A percentile compares a stretch with the other conserved stretches of the same genome.
These are phyloP conservation scores for Pseudocohnilembus persalinus DNA, from an alignment of 169 alveolate species.

Conservation along the genomic window DNA sequence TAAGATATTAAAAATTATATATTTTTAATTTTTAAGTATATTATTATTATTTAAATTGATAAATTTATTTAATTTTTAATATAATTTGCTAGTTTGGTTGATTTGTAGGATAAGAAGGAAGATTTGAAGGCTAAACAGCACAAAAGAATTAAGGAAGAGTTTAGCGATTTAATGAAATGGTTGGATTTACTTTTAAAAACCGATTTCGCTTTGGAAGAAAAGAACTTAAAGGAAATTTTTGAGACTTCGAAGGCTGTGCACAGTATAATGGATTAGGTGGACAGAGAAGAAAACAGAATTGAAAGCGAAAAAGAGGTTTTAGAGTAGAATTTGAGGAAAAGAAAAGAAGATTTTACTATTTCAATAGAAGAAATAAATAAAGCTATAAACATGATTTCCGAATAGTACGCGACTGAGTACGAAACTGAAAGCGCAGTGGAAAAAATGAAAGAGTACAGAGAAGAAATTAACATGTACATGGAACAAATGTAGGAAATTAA, in stretches of 20 bases:
- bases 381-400: constrained; percentile 55
- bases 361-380: constrained; percentile 28
- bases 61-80: too few relatives aligned
- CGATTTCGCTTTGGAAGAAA: constrained; percentile 37
- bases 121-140: constrained; percentile 52
- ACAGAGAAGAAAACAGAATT: constrained; percentile 54
- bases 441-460: neutral
- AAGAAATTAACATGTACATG: neutral
- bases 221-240: constrained; percentile 40
- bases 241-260: constrained; percentile 45
- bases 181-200: constrained; percentile 58
- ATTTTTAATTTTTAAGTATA: too few relatives aligned
- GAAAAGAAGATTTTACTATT: constrained; percentile 61
- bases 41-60: too few relatives aligned
- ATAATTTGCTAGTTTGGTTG: constrained; percentile 54
- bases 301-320: constrained; percentile 62
- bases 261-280: constrained; percentile 49
- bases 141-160: constrained; percentile 51
- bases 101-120: constrained; percentile 61
- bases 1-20: too few relatives aligned
- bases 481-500: constrained; percentile 64
- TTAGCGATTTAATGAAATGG: constrained; percentile 69
- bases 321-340: constrained; percentile 54
- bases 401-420: constrained; percentile 28
- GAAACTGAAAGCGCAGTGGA: constrained; percentile 41